Percentiles rank a stretch among this genome's conserved stretches.
Conservation (phyloP, 371 early-diverging fungal species). For the Rhizomucor miehei region DNA sequence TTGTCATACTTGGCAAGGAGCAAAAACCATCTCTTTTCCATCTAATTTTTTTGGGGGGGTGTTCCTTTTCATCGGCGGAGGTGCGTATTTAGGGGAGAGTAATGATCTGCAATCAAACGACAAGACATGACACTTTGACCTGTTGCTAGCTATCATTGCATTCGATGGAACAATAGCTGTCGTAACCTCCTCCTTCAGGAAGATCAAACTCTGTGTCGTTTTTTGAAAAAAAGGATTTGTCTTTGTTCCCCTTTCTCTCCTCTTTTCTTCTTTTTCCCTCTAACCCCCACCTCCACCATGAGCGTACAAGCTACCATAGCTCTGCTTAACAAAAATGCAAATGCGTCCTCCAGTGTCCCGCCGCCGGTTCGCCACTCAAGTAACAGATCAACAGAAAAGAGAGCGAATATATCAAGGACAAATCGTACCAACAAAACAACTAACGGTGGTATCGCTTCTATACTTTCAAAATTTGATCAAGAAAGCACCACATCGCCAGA, state of each 20-base stretch:
- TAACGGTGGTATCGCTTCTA: slow-evolving; percentile 18
- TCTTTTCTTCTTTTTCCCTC: slow-evolving; percentile 6
- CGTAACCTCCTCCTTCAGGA: too few species aligned
- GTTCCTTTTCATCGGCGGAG: too few species aligned
- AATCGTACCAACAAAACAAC: slow-evolving; percentile 2
- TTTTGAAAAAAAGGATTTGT: background rate
- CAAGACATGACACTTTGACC: too few species aligned
- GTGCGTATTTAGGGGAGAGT: too few species aligned
- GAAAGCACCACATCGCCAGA: slow-evolving; percentile 1
- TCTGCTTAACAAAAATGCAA: slow-evolving; percentile 25
- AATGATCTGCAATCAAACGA: too few species aligned
- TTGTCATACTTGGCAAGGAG: too few species aligned
- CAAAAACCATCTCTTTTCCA: too few species aligned
- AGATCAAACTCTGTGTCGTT: too few species aligned
- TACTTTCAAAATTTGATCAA: slow-evolving; percentile 23
- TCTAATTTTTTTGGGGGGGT: too few species aligned
- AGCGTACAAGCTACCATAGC: slow-evolving; percentile 42
- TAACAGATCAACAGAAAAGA: slow-evolving; percentile 2
- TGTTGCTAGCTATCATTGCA: too few species aligned
- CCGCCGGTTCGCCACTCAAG: slow-evolving; percentile 1
- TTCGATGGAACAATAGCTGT: too few species aligned
- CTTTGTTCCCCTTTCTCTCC: background rate
- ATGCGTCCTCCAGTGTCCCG: too few species aligned
- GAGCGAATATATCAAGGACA: background rate
- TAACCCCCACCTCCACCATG: slow-evolving; percentile 13